Evolutionary conservation across 2,329 filamentous ascomycete species (phyloP), one percentile per base, ranked within the genome.

Genomic region (Aspergillus unguis): DNA sequence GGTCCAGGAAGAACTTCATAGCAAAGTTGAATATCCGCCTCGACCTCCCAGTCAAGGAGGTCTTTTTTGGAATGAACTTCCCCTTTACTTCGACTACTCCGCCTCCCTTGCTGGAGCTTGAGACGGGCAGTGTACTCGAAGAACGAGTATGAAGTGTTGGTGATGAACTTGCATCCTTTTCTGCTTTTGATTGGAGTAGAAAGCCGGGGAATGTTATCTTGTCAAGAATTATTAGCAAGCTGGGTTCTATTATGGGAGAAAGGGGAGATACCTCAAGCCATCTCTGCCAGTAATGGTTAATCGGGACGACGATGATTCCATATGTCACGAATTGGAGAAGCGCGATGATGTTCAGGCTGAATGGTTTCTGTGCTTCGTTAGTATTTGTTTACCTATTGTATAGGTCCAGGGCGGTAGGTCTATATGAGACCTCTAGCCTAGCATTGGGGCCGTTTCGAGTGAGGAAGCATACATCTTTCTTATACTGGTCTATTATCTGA

Each of bases 271-370:
- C 75, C 71, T 96, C 91, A 48, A 96, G 79, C 65, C 81, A 88
- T 37, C 83, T 80, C 77, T 95, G 91, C 91, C 90, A 96, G 62
- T 89, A 67, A 66, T 90, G 89, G 72, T 96, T 96, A 41, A 88
- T 88, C 2, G 91, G 90, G 37, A 85, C 87, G 70, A 80, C 86
- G 54, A 95, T 66, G 32, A 88, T 66, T 58, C 85, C 82, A 75
- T 86, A 95, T 48, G 90, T 65, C 47, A 88, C 74, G 71, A 95
- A 96, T 67, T 91, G 88, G 60, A 91, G 74, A 40, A 95, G 78
- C 3, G 87, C 83, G 4, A 80, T 72, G 71, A 80, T 79, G 71
- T 91, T 82, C 61, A 95, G 75, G 26, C 75, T 70, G 48, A 88
- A 79, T 8, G 44, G 71, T 48, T 72, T 75, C 85, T 58, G 40